Percentiles rank a stretch among this genome's conserved stretches.
These are phyloP conservation scores for Scutellaria baicalensis DNA, from an alignment of 257 asterid genomes.

Conservation along the genomic window DNA sequence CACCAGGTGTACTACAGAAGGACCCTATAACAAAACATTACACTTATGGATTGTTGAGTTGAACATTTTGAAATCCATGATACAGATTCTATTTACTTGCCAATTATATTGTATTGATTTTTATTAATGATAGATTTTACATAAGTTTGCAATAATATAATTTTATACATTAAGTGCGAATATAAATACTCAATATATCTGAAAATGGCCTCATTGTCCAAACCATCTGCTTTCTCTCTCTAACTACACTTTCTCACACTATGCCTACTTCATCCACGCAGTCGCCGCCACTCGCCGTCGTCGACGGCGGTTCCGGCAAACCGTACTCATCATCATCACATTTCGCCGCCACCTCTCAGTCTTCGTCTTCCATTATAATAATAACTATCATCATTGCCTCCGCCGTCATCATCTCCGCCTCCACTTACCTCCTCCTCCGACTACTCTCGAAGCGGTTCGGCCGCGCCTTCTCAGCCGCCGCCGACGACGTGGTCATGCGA, in stretches of 20 bases:
- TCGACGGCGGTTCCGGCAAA: background rate
- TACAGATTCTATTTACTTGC: too few species aligned
- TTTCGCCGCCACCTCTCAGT: slow-evolving; percentile 3
- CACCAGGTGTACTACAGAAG: too few species aligned
- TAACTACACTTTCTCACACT: background rate
- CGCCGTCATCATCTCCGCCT: slow-evolving; percentile 49
- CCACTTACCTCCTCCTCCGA: slow-evolving; percentile 63
- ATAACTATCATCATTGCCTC: slow-evolving; percentile 49
- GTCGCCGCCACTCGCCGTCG: slow-evolving; percentile 7
- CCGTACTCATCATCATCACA: slow-evolving; percentile 19
- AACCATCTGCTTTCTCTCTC: slow-evolving; percentile 3
- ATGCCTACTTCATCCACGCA: slow-evolving; percentile 29
- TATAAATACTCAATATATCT: too few species aligned
- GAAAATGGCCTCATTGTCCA: too few species aligned
- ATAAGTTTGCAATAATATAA: too few species aligned
- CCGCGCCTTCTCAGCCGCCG: slow-evolving; percentile 29
- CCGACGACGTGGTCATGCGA: slow-evolving; percentile 27
- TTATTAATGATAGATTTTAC: too few species aligned
- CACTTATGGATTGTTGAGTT: too few species aligned
- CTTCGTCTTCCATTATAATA: slow-evolving; percentile 41
- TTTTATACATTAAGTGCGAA: too few species aligned
- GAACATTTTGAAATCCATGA: too few species aligned
- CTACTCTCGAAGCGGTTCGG: slow-evolving; percentile 38
- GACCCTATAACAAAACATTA: too few species aligned
- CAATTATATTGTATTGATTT: too few species aligned